Evolutionary conservation across 1,284 basidiomycete genomes (phyloP).

Genomic region (Termitomyces sp.): DNA sequence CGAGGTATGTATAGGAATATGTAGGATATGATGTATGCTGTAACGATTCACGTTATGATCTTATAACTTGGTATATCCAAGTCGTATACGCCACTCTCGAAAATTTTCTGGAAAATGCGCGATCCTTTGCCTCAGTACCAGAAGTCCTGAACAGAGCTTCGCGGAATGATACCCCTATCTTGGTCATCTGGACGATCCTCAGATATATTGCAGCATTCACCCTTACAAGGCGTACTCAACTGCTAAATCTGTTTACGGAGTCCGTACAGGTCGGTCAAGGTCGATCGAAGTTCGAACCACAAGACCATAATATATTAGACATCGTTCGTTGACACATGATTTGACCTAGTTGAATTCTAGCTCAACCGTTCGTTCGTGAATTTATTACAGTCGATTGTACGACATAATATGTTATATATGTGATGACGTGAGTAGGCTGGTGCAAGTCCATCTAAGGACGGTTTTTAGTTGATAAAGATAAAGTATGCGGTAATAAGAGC

Average conservation of each 20-base stretch:
- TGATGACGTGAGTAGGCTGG: not conserved
- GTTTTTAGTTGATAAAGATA: constrained; percentile 8
- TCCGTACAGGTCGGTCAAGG: not conserved
- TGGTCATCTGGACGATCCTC: not conserved
- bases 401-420: not conserved
- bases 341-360: not conserved
- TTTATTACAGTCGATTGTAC: not conserved
- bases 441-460: not conserved
- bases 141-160: not conserved
- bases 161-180: not conserved
- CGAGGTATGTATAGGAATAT: not conserved
- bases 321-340: not conserved
- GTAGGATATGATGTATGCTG: not conserved
- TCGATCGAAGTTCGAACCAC: not conserved
- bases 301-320: not conserved
- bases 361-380: not conserved
- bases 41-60: not conserved
- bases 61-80: not conserved
- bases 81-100: constrained; percentile 1
- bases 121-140: not conserved
- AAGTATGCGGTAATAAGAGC: constrained; percentile 4
- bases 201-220: not conserved
- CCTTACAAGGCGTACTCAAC: not conserved
- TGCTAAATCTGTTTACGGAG: not conserved
- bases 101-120: not conserved